Evolutionary conservation across 2,329 filamentous ascomycete species (phyloP).

Genomic region (Claviceps paspali): DNA sequence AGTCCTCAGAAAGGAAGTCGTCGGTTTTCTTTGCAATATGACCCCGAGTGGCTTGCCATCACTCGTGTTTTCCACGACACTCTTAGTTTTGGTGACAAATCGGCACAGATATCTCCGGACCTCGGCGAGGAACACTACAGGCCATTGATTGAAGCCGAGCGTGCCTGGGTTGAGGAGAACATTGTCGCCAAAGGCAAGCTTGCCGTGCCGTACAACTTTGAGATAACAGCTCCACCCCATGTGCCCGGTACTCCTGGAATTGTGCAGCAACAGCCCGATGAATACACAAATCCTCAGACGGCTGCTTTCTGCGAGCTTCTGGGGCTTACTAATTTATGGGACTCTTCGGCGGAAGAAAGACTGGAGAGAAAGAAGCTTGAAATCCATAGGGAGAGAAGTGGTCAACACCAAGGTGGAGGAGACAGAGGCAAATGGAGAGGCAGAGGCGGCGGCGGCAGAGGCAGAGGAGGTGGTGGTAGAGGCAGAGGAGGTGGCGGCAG

Average conservation of each 20-base stretch:
- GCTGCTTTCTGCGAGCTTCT: constrained; percentile 65
- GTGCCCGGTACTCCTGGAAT: constrained; percentile 39
- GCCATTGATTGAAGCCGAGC: constrained; percentile 51
- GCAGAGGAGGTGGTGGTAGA: constrained; percentile 6
- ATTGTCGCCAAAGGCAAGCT: constrained; percentile 48
- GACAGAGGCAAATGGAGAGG: constrained; percentile 23
- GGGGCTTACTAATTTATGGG: constrained; percentile 60
- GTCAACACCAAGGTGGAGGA: constrained; percentile 13
- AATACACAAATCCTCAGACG: constrained; percentile 83
- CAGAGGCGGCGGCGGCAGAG: constrained; percentile 6
- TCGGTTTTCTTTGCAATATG: constrained; percentile 57
- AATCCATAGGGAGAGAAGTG: no score
- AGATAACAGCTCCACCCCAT: constrained; percentile 58
- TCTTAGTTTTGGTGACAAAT: constrained; percentile 46
- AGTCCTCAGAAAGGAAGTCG: constrained; percentile 9
- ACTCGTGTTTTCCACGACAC: constrained; percentile 61
- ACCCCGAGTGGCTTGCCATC: constrained; percentile 91
- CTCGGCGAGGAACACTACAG: constrained; percentile 54
- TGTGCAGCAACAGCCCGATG: constrained; percentile 49
- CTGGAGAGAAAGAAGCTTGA: constrained; percentile 33
- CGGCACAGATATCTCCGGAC: constrained; percentile 38
- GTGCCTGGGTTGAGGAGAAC: constrained; percentile 68
- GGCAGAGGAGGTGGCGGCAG: not conserved
- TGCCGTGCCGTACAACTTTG: constrained; percentile 64
- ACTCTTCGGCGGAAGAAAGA: constrained; percentile 57